Percentiles rank a stretch among this genome's conserved stretches.
These are phyloP conservation scores for Limtongia smithiae DNA, from an alignment of 805 yeast species.

Conservation along the genomic window DNA sequence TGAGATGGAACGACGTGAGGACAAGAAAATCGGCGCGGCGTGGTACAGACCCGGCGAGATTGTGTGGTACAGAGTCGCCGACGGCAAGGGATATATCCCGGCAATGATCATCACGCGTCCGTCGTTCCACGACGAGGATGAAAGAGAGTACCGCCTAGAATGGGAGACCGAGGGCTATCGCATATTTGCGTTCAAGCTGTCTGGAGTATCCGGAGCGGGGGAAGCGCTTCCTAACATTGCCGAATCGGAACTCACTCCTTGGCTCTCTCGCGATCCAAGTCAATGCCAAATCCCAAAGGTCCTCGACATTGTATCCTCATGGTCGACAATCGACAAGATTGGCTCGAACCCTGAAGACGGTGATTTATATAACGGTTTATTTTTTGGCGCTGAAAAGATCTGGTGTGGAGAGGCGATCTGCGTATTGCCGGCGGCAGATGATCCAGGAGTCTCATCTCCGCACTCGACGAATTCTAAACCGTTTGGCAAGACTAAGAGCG, in stretches of 20 bases:
- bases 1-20: constrained; percentile 9
- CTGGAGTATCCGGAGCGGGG: not conserved
- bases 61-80: constrained; percentile 12
- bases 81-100: constrained; percentile 5
- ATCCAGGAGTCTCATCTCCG: not conserved
- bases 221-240: not conserved
- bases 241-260: constrained; percentile 10
- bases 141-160: not conserved
- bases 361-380: constrained; percentile 10
- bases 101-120: constrained; percentile 17
- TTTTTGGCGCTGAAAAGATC: constrained; percentile 26
- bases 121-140: constrained; percentile 6
- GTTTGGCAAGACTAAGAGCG: no score
- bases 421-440: constrained; percentile 11
- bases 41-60: constrained; percentile 21
- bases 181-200: constrained; percentile 7
- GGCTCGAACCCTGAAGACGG: not conserved
- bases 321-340: constrained; percentile 11
- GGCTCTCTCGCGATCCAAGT: constrained; percentile 10
- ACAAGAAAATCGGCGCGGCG: constrained; percentile 11
- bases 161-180: constrained; percentile 6
- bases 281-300: not conserved
- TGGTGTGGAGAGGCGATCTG: constrained; percentile 24
- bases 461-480: no score
- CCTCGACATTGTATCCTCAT: constrained; percentile 4